Conservation (phyloP, 768 basidiomycete genomes). For the Xerocomellus intermedius region DNA sequence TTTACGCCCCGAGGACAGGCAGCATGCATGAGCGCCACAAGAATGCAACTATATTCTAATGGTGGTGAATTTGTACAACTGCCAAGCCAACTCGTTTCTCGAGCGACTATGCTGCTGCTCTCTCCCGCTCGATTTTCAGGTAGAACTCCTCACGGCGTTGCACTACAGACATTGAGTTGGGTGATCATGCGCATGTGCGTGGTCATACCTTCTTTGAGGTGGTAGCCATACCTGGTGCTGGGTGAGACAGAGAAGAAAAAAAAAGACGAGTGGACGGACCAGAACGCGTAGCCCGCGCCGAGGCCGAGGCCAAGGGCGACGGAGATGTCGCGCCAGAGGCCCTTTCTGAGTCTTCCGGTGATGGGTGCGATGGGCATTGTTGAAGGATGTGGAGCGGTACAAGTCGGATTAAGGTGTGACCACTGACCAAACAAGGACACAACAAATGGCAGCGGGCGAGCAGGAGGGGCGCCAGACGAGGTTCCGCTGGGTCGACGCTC, state of each 20-base stretch:
- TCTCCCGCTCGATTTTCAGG: conserved; percentile 73
- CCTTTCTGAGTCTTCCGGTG: conserved; percentile 91
- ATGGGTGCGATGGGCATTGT: conserved; percentile 87
- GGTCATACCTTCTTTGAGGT: conserved; percentile 69
- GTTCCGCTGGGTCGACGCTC: conserved; percentile 19
- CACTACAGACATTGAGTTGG: conserved; percentile 46
- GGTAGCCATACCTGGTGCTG: conserved; percentile 70
- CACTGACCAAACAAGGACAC: conserved; percentile 31
- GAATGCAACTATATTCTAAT: conserved; percentile 18
- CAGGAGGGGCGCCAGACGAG: conserved; percentile 18
- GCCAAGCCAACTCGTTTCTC: background rate
- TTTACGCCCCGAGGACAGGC: no score
- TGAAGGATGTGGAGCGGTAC: conserved; percentile 21
- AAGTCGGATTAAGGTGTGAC: conserved; percentile 23
- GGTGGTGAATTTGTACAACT: conserved; percentile 18
- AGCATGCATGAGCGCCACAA: conserved; percentile 10
- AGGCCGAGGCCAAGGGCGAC: conserved; percentile 75
- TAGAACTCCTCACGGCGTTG: conserved; percentile 84
- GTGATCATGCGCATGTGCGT: background rate
- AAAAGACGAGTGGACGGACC: conserved; percentile 51
- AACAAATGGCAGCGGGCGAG: conserved; percentile 26
- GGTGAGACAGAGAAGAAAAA: conserved; percentile 28
- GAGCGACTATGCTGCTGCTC: conserved; percentile 18
- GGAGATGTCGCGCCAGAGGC: conserved; percentile 82
- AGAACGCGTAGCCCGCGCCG: conserved; percentile 74